Evolutionary conservation across 2,329 filamentous ascomycete genomes (phyloP), one percentile per base, ranked within the genome.

Genomic region (Diaporthe eres): DNA sequence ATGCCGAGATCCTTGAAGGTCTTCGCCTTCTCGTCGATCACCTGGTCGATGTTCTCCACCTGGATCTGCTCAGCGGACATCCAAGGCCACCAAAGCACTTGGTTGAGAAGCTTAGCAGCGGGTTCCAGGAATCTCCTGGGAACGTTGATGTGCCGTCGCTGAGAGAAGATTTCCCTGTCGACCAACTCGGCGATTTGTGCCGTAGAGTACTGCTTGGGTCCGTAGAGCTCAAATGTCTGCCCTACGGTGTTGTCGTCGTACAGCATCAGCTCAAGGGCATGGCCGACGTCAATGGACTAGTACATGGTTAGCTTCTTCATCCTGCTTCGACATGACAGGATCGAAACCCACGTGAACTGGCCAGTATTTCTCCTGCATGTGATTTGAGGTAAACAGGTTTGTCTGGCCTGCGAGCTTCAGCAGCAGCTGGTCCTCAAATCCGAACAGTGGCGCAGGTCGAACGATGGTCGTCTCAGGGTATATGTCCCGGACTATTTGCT

Each of bases 381-480:
- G 92, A 87, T 99, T 99, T 75, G 95, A 91, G 34, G 95, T 98
- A 82, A 98, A 90, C 75, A 98, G 83, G 84, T 98, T 98, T 76
- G 92, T 92, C 15, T 93, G 89, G 79, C 92, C 90, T 57, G 96
- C 97, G 71, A 98, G 92, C 83, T 92, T 94, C 84, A 98, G 92
- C 51, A 99, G 92, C 60, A 99, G 91, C 81, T 93, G 93, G 86
- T 99, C 97, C 86, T 99, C 97, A 82, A 95, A 98, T 49, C 97
- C 97, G 83, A 98, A 99, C 85, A 98, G 91, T 72, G 96, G 97
- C 17, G 96, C 94, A 60, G 97, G 97, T 78, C 97, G 92, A 78
- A 99, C 97, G 80, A 99, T 95, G 61, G 97, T 99, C 25, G 97
- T 98, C 87, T 99, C 97, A 37, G 97, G 97, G 88, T 95, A 99